Evolutionary conservation across 331 rosid species (phyloP).

Genomic region (Spiraea crenata): DNA sequence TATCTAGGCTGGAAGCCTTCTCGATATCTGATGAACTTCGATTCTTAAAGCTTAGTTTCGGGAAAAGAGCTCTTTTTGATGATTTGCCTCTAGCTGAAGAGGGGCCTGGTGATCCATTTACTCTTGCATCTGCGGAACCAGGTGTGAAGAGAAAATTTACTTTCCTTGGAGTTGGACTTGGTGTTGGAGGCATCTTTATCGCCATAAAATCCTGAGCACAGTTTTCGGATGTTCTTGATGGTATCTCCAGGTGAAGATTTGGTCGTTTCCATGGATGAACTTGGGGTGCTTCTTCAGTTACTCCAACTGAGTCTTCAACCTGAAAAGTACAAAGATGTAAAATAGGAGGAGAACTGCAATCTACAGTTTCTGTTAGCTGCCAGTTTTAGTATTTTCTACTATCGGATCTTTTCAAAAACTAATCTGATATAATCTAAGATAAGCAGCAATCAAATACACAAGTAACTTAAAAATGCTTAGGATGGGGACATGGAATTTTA

Average conservation of each 20-base stretch:
- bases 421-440: neutral
- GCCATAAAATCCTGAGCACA: constrained; percentile 54
- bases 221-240: constrained; percentile 48
- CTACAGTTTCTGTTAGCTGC: neutral
- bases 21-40: constrained; percentile 66
- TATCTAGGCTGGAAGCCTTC: constrained; percentile 37
- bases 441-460: neutral
- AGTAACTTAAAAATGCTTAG: neutral
- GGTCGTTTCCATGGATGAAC: constrained; percentile 50
- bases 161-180: constrained; percentile 68
- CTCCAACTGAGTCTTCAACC: constrained; percentile 53
- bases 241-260: constrained; percentile 65
- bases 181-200: constrained; percentile 69
- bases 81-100: constrained; percentile 62
- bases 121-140: constrained; percentile 53
- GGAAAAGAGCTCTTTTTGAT: constrained; percentile 59
- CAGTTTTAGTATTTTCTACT: neutral
- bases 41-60: constrained; percentile 65
- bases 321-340: constrained; percentile 21
- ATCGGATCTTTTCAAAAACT: constrained; percentile 1
- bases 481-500: neutral
- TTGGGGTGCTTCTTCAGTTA: constrained; percentile 33
- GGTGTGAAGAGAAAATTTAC: constrained; percentile 74
- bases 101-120: constrained; percentile 48
- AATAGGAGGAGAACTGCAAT: constrained; percentile 5